Evolutionary conservation across 768 basidiomycete genomes (phyloP), one percentile per base, ranked within the genome.

Genomic region (Pulveroboletus sp.): DNA sequence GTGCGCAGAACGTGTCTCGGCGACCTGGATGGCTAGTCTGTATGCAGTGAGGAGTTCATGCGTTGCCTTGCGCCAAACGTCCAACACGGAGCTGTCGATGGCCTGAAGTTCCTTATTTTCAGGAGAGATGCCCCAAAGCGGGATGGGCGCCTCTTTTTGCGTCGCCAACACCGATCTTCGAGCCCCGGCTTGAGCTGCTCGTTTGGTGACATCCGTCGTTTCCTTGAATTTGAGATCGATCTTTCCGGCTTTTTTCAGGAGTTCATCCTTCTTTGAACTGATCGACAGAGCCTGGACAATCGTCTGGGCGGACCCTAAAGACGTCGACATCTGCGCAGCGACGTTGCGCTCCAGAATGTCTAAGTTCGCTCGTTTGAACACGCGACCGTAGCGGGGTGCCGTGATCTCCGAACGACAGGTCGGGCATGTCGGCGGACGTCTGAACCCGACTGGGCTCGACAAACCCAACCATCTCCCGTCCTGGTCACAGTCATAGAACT

Each of bases 341-440:
- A 85, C 73, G 50, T 86, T 85, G 49, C 74, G 73, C 59, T 86
- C 86, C 47, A 85, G 57, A 7, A 86, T 78, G 53, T 85, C 84
- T 38, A 89, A 66, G 39, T 77, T 72, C 0, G 83, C 81, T 8
- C 79, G 75, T 60, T 86, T 88, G 59, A 73, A 74, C 31, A 79
- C 65, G 4, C 83, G 76, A 7, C 82, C 78, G 54, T 88, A 86
- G 5, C 84, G 76, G 4, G 73, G 76, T 3, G 78, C 69, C 1
- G 75, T 80, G 50, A 88, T 80, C 2, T 76, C 71, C 6, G 68
- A 56, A 26, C 83, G 78, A 60, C 85, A 88, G 5, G 75, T 77
- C 0, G 85, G 85, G 53, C 86, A 88, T 0, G 71, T 67, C 0
- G 83, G 82, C 2, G 78, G 76, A 34, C 56, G 47, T 32, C 24